Base-by-base conservation (phyloP, 2,329 filamentous ascomycete genomes). In the Septoria petroselini region DNA sequence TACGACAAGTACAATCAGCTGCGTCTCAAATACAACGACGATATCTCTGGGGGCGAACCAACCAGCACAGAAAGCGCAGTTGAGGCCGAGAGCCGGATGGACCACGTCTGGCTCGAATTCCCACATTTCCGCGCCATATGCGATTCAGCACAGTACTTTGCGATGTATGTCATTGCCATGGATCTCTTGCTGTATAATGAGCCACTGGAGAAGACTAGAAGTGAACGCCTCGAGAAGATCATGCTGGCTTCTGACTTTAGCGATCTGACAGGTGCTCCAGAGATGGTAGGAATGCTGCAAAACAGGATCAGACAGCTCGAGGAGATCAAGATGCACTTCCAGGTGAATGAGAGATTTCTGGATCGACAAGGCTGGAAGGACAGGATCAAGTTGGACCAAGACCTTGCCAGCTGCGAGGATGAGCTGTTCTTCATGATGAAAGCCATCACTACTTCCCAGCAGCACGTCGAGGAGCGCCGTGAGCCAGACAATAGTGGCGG, bases 371-470 rank as follows among this genome's bases (percentile, higher is more conserved):
- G 91, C 11, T 97, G 91, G 91, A 83, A 93, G 65, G 91, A 97
- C 65, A 82, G 90, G 27, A 76, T 96, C 52, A 74, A 84, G n/a
- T 78, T 99, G 35, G 93, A 98, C 65, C 85, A 87, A 43, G 93
- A 98, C 65, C 75, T 98, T 42, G 82, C 88, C 7, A 83, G 83
- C 15, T 96, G 89, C 63, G 93, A 97, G 68, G 93, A 98, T 63
- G 94, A 99, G 69, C 73, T 99, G 7, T 99, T 98, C 77, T 98
- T 98, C 73, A 87, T 98, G 76, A 97, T 98, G 93, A 97, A 98
- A 64, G 94, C 93, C 31, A 98, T 98, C 66, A 98, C 93, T 1
- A 94, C 90, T 2, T 94, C 91, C 4, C 93, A 98, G 70, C 80
- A 90, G 52, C 93, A 91, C 66, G 84, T 83, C 56, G 83, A 86